phyloP scores from a whole-genome alignment of 805 yeast genomes.

The Wickerhamomyces bisporus region DNA sequence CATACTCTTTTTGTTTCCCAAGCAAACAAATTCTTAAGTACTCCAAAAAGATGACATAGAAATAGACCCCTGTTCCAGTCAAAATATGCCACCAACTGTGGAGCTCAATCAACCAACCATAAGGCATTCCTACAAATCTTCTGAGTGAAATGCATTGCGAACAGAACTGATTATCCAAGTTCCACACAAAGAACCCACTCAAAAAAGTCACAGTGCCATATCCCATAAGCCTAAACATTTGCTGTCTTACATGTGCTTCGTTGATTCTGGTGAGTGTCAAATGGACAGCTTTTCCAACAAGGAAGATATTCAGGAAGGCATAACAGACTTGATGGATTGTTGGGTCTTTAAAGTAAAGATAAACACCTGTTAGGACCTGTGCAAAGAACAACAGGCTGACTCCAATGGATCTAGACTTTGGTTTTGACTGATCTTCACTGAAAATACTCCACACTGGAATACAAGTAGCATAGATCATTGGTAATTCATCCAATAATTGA shows the following conservation, averaged over 20 bases:
- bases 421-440: conserved; percentile 46
- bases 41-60: conserved; percentile 70
- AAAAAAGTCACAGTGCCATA: not conserved
- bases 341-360: not conserved
- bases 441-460: conserved; percentile 86
- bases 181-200: not conserved
- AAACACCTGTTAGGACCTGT: not conserved
- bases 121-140: conserved; percentile 66
- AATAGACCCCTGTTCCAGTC: conserved; percentile 80
- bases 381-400: not conserved
- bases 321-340: not conserved
- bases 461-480: conserved; percentile 97
- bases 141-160: conserved; percentile 27
- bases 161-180: not conserved
- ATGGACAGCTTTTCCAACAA: not conserved
- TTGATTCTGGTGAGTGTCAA: not conserved
- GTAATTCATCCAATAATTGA: conserved; percentile 91
- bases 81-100: conserved; percentile 96
- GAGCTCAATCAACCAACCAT: conserved; percentile 77
- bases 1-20: conserved; percentile 47
- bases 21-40: conserved; percentile 60
- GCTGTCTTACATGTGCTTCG: not conserved
- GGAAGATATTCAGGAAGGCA: not conserved
- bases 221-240: not conserved
- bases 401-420: conserved; percentile 16